Evolutionary conservation across 371 early-diverging fungal genomes (phyloP).

Genomic region (Actinomucor elegans): DNA sequence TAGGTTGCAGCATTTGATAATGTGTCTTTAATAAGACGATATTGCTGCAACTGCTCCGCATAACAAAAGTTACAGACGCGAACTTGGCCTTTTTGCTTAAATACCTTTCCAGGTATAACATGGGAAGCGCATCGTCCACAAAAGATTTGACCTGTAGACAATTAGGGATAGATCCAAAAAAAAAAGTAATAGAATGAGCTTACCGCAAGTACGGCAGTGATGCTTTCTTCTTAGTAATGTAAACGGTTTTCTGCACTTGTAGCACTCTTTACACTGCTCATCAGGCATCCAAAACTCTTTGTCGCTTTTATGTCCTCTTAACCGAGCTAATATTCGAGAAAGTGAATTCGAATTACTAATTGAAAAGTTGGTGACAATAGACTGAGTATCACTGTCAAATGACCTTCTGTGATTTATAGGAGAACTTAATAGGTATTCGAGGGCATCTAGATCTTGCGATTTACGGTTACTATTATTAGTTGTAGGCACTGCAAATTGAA

Average conservation of each 20-base stretch:
- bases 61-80: slow-evolving; percentile 83
- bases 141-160: slow-evolving; percentile 67
- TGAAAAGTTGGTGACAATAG: slow-evolving; percentile 54
- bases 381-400: slow-evolving; percentile 54
- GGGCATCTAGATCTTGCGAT: slow-evolving; percentile 19
- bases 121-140: slow-evolving; percentile 80
- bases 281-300: slow-evolving; percentile 88
- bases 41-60: slow-evolving; percentile 45
- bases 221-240: slow-evolving; percentile 74
- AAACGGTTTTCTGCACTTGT: slow-evolving; percentile 78
- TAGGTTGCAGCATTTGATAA: not conserved
- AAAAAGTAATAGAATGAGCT: not conserved
- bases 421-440: slow-evolving; percentile 26
- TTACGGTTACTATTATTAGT: not conserved
- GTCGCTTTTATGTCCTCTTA: slow-evolving; percentile 64
- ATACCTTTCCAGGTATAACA: slow-evolving; percentile 70
- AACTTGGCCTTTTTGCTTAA: slow-evolving; percentile 70
- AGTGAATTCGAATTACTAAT: slow-evolving; percentile 61
- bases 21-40: not conserved
- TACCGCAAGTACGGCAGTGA: slow-evolving; percentile 88
- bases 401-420: slow-evolving; percentile 45
- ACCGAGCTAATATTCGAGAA: slow-evolving; percentile 53
- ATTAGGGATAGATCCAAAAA: too few relatives aligned
- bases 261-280: slow-evolving; percentile 81
- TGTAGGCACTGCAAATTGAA: slow-evolving; percentile 8